These are phyloP conservation scores for Daldinia caldariorum DNA, from an alignment of 495 filamentous ascomycete species.

Conservation along the genomic window DNA sequence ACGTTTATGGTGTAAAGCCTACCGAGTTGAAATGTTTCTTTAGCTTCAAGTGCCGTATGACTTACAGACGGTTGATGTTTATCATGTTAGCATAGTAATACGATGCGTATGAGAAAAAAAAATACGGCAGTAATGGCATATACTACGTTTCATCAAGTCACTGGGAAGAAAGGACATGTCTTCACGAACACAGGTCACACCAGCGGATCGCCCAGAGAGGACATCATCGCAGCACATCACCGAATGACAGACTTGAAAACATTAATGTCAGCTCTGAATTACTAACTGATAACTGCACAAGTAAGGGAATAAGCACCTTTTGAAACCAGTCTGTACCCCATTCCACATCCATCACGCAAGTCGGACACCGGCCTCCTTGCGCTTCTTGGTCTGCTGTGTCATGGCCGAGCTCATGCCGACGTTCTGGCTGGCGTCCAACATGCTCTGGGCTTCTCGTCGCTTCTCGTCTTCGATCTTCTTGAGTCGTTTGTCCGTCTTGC, in stretches of 20 bases:
- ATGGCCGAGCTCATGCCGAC: constrained; percentile 85
- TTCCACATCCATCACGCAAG: constrained; percentile 65
- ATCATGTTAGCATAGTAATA: neutral
- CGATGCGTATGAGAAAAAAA: too few species aligned
- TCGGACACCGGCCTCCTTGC: constrained; percentile 87
- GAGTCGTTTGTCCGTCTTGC: constrained; percentile 95
- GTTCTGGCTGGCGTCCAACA: constrained; percentile 81
- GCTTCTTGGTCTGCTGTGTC: constrained; percentile 80
- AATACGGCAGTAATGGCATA: neutral
- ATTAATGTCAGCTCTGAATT: constrained; percentile 42
- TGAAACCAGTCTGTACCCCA: constrained; percentile 13
- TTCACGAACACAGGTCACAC: constrained; percentile 9
- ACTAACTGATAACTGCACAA: constrained; percentile 40
- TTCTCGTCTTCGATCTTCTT: constrained; percentile 98
- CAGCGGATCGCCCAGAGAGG: constrained; percentile 1
- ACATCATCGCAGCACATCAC: constrained; percentile 16
- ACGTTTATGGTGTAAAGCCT: neutral
- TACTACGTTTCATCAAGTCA: neutral
- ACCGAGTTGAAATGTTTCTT: neutral
- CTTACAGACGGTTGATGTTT: neutral
- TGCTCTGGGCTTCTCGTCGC: constrained; percentile 80
- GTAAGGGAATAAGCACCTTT: constrained; percentile 48
- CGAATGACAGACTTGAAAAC: constrained; percentile 25
- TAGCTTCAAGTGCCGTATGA: too few species aligned
- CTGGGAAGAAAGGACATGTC: constrained; percentile 7